phyloP scores from a whole-genome alignment of 192 early-diverging fungal genomes.

The Umbelopsis ramanniana region DNA sequence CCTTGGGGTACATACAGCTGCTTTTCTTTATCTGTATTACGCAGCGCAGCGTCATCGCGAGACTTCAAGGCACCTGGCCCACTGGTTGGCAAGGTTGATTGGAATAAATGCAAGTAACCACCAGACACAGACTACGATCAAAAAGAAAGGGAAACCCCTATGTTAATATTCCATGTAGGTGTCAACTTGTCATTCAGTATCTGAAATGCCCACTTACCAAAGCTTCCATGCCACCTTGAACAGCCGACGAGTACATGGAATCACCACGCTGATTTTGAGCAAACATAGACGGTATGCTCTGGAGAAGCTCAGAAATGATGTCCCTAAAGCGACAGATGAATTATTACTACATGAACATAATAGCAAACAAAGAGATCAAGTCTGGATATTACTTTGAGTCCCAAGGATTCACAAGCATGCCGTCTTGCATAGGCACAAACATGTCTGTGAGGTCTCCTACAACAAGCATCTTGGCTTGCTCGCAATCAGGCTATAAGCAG shows the following conservation, averaged over 20 bases:
- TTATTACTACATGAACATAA: no score
- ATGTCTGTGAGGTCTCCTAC: slow-evolving; percentile 91
- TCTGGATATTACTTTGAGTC: slow-evolving; percentile 66
- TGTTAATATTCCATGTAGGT: background rate
- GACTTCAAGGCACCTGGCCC: slow-evolving; percentile 88
- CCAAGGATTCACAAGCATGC: slow-evolving; percentile 88
- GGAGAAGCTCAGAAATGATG: slow-evolving; percentile 84
- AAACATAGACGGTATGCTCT: slow-evolving; percentile 86
- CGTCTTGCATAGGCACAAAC: slow-evolving; percentile 93
- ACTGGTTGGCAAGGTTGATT: slow-evolving; percentile 82
- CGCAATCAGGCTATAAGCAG: slow-evolving; percentile 65
- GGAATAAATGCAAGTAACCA: slow-evolving; percentile 90
- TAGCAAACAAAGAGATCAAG: no score
- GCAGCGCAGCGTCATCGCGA: slow-evolving; percentile 88
- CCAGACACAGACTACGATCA: slow-evolving; percentile 48
- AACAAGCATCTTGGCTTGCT: slow-evolving; percentile 95
- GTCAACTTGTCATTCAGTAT: no score
- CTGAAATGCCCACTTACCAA: slow-evolving; percentile 52
- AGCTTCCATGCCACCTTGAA: slow-evolving; percentile 77
- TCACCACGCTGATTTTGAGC: slow-evolving; percentile 78
- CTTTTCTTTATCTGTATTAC: slow-evolving; percentile 94
- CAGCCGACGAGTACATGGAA: slow-evolving; percentile 82
- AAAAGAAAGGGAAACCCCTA: background rate
- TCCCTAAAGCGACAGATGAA: slow-evolving; percentile 39
- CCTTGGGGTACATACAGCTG: slow-evolving; percentile 85